phyloP scores from a whole-genome alignment of 805 yeast species.

The Saturnispora dispora region DNA sequence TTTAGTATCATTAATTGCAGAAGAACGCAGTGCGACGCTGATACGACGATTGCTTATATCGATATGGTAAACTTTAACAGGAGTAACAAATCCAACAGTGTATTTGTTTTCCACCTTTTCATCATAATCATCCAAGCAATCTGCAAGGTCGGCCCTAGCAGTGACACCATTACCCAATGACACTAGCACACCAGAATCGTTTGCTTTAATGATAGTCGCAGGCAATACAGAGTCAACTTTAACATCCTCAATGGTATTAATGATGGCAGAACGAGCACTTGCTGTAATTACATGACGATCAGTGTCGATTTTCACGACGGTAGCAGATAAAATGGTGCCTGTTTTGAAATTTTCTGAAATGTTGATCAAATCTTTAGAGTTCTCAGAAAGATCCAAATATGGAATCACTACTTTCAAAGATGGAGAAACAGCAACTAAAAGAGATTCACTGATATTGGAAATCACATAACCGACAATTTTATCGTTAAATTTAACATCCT shows the following conservation, averaged over 20 bases:
- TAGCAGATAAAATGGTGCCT: constrained; percentile 60
- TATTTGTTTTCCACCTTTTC: constrained; percentile 41
- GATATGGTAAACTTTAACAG: constrained; percentile 45
- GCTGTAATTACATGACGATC: constrained; percentile 33
- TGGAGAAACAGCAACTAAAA: constrained; percentile 67
- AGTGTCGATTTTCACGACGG: constrained; percentile 43
- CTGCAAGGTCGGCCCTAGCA: constrained; percentile 64
- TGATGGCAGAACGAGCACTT: constrained; percentile 36
- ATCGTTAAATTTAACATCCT: constrained; percentile 41
- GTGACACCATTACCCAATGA: constrained; percentile 55
- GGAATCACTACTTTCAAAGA: constrained; percentile 57
- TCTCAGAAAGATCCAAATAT: constrained; percentile 51
- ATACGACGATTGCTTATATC: constrained; percentile 44
- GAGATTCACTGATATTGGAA: constrained; percentile 51
- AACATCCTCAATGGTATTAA: constrained; percentile 40
- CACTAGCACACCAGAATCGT: constrained; percentile 53
- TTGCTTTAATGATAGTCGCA: constrained; percentile 51
- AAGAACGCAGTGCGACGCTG: constrained; percentile 53
- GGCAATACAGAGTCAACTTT: constrained; percentile 48
- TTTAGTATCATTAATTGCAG: constrained; percentile 7
- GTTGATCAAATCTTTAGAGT: constrained; percentile 38
- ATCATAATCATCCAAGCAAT: constrained; percentile 64
- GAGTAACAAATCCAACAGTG: constrained; percentile 42
- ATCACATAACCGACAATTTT: constrained; percentile 47
- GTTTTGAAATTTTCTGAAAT: constrained; percentile 54